These are phyloP conservation scores for Apiospora malaysiana DNA, from an alignment of 2,329 filamentous ascomycete genomes.

Conservation along the genomic window DNA sequence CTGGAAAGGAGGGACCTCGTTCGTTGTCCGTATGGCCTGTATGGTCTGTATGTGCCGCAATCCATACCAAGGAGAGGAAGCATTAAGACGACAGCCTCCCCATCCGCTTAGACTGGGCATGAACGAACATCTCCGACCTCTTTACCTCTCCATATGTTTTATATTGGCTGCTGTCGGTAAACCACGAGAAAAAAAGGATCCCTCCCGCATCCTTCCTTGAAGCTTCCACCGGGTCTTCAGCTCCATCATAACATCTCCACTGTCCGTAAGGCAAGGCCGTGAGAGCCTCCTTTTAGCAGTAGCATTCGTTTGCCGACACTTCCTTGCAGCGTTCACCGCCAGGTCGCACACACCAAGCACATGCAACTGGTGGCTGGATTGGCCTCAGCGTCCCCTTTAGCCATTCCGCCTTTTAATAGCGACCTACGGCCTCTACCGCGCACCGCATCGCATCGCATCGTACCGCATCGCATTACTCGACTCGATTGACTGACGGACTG, in stretches of 20 bases:
- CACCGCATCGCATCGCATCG: not conserved
- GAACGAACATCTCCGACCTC: no score
- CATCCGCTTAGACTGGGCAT: not conserved
- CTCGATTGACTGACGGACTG: not conserved
- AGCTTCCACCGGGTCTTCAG: not conserved
- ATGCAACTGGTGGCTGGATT: constrained; percentile 14
- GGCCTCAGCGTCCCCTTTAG: constrained; percentile 9
- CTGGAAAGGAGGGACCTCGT: not conserved
- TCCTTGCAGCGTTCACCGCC: constrained; percentile 20
- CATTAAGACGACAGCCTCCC: constrained; percentile 7
- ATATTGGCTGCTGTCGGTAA: not conserved
- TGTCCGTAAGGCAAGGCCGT: not conserved
- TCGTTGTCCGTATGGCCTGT: not conserved
- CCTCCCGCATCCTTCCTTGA: not conserved
- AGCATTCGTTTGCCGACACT: not conserved
- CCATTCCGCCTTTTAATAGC: constrained; percentile 2
- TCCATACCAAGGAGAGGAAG: not conserved
- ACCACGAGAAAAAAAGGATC: not conserved
- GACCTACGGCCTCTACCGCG: not conserved
- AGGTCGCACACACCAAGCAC: constrained; percentile 1
- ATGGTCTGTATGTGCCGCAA: not conserved
- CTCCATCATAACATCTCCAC: not conserved
- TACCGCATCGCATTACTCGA: not conserved
- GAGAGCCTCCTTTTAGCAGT: constrained; percentile 2
- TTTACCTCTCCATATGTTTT: not conserved